These are phyloP conservation scores for Arabidopsis arenosa DNA, from an alignment of 345 rosid species.

Conservation along the genomic window DNA sequence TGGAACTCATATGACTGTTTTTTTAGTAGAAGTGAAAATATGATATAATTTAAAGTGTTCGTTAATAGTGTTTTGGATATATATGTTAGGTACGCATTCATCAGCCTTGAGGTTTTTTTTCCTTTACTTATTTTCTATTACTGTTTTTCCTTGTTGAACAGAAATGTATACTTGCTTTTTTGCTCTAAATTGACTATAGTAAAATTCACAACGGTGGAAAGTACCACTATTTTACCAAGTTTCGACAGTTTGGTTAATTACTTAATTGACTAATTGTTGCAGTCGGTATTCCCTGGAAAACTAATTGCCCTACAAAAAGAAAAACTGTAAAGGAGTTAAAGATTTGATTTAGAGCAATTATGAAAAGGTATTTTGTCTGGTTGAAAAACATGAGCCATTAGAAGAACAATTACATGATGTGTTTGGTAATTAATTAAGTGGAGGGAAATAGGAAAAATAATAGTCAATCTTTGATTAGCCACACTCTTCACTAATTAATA, in stretches of 20 bases:
- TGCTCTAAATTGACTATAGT: not conserved
- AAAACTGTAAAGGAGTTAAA: conserved; percentile 18
- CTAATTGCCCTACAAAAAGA: not conserved
- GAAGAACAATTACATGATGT: conserved; percentile 30
- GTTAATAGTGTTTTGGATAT: not conserved
- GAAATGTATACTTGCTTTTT: too few relatives aligned
- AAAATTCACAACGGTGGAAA: not conserved
- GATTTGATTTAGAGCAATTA: conserved; percentile 21
- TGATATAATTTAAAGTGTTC: not conserved
- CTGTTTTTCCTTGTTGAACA: not conserved
- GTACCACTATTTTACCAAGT: not conserved
- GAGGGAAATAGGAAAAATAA: conserved; percentile 20
- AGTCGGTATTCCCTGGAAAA: conserved; percentile 14
- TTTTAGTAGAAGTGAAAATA: not conserved
- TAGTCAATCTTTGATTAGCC: conserved; percentile 39
- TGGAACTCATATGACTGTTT: not conserved
- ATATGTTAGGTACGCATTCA: not conserved
- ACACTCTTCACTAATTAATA: conserved; percentile 28
- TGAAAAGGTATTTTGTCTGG: conserved; percentile 35
- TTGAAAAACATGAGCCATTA: conserved; percentile 40
- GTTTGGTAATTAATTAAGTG: conserved; percentile 33
- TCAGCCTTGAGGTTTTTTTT: not conserved
- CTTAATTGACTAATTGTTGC: conserved; percentile 30
- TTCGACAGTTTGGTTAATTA: not conserved
- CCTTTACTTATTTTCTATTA: too few relatives aligned